Conservation (phyloP, 2,329 filamentous ascomycete genomes). For the Colletotrichum coccodes region DNA sequence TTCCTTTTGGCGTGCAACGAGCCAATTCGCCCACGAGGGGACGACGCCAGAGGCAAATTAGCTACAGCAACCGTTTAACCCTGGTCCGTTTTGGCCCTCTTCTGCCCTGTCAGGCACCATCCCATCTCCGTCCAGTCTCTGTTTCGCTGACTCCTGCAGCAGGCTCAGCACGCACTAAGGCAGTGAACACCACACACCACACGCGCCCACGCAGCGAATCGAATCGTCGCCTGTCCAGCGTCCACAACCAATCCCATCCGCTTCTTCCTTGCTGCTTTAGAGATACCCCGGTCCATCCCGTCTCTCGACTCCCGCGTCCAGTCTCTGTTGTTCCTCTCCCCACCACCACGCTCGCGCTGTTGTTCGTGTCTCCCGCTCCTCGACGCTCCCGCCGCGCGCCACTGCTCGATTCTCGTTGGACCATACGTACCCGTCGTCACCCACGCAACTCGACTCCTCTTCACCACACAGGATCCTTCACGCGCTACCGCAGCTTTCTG, state of each 20-base stretch:
- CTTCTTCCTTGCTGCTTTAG: slow-evolving; percentile 37
- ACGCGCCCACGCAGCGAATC: slow-evolving; percentile 42
- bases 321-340: slow-evolving; percentile 7
- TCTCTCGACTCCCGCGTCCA: slow-evolving; percentile 23
- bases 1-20: slow-evolving; percentile 28
- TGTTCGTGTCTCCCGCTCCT: slow-evolving; percentile 26
- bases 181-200: slow-evolving; percentile 40
- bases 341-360: slow-evolving; percentile 22
- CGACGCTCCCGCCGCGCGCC: slow-evolving; percentile 31
- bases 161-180: slow-evolving; percentile 40
- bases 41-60: slow-evolving; percentile 28
- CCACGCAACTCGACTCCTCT: slow-evolving; percentile 30
- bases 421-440: slow-evolving; percentile 24
- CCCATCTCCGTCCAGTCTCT: slow-evolving; percentile 24
- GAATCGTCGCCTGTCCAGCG: slow-evolving; percentile 39
- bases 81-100: background rate
- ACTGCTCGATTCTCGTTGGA: slow-evolving; percentile 32
- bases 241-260: slow-evolving; percentile 29
- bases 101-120: slow-evolving; percentile 20
- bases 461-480: slow-evolving; percentile 31
- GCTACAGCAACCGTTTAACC: slow-evolving; percentile 9
- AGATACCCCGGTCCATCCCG: slow-evolving; percentile 4
- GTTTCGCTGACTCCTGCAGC: slow-evolving; percentile 37
- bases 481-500: slow-evolving; percentile 27
- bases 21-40: slow-evolving; percentile 5